These are phyloP conservation scores for Ambrosiella beaveri DNA, from an alignment of 2,329 filamentous ascomycete species.

Conservation along the genomic window DNA sequence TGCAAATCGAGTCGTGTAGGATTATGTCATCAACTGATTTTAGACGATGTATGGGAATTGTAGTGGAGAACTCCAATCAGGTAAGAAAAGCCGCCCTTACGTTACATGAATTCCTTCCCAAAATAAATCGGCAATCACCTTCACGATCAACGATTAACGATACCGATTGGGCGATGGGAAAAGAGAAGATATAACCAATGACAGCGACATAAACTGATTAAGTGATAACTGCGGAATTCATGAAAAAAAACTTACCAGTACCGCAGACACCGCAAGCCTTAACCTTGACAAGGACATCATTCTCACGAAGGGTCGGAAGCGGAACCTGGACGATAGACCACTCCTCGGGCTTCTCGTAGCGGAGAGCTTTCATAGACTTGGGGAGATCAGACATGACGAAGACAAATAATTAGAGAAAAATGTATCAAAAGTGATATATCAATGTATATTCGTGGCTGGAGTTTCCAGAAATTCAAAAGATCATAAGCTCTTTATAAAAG, in stretches of 20 bases:
- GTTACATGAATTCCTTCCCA: no score
- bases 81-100: no score
- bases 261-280: constrained; percentile 49
- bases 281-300: constrained; percentile 48
- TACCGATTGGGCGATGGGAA: no score
- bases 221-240: not conserved
- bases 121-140: no score
- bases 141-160: no score
- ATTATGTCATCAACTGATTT: no score
- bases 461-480: not conserved
- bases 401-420: not conserved
- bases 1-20: not conserved
- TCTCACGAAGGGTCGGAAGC: constrained; percentile 40
- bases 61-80: no score
- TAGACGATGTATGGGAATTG: no score
- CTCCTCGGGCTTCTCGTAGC: constrained; percentile 43
- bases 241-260: constrained; percentile 26
- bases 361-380: constrained; percentile 43
- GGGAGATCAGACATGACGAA: constrained; percentile 25
- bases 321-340: constrained; percentile 45
- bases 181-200: no score
- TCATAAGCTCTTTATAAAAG: not conserved
- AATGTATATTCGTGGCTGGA: not conserved
- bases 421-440: not conserved
- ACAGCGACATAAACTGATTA: no score